Base-by-base conservation (phyloP, 176 grass and related monocot genomes). In the Dendrocalamus sinicus region DNA sequence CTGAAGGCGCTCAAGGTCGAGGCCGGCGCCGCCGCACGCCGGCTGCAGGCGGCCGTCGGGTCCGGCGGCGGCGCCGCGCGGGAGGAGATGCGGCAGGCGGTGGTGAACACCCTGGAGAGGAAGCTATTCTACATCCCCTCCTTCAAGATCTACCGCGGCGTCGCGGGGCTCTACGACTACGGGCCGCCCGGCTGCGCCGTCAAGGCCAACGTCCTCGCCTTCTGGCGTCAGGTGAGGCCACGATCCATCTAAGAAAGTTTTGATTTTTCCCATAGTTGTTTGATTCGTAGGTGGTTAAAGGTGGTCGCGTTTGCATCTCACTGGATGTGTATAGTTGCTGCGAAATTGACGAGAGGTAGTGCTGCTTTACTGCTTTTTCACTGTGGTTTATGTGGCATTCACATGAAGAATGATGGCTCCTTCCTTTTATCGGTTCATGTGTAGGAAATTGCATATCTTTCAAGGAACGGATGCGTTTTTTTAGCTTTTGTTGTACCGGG, bases 131-230 rank as follows among this genome's bases (percentile, higher is more conserved):
- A 93, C 81, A 96, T 96, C 45, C 94, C 94, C 0, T 93, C 94
- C 0, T 96, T 88, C 78, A 96, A 93, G 94, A 91, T 93, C 86
- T 96, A 96, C 82, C 91, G 94, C 68, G 94, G 94, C 20, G 91
- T 96, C n/a, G 94, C 94, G 1, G 94, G 94, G 14, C 86, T 96
- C 5, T 96, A 96, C 47, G 94, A 96, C 48, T 96, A 96, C 44
- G 94, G 94, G 2, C 94, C 94, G 28, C 91, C 94, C 0, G 94
- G 94, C 0, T 96, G 94, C 75, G 91, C 89, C 71, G 91, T 93
- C 55, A 96, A 93, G 68, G 84, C 94, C 55, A 96, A 96, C 74
- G 91, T 96, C 13, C 87, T 96, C 17, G 65, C 91, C 6, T 93
- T 96, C 74, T 96, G 91, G 94, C 88, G 94, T 23, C 94, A 96